These are phyloP conservation scores for Komagataella mondaviorum DNA, from an alignment of 805 yeast species.

Conservation along the genomic window DNA sequence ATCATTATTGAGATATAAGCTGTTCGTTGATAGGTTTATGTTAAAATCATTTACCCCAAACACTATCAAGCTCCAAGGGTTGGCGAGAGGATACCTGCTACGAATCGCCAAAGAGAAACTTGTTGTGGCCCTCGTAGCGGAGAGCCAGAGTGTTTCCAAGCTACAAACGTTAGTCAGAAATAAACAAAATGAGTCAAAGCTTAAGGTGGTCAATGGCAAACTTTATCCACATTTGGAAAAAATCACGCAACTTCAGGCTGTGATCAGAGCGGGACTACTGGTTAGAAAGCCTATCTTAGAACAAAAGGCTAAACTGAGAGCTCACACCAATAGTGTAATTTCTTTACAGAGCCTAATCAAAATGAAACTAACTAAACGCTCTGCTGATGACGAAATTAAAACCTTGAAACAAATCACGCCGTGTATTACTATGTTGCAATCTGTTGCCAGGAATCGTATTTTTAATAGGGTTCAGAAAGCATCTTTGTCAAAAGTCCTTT, in stretches of 20 bases:
- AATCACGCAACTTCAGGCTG: conserved; percentile 19
- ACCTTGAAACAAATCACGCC: background rate
- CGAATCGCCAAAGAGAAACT: conserved; percentile 13
- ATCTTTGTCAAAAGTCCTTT: background rate
- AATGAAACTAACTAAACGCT: background rate
- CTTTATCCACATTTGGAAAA: conserved; percentile 8
- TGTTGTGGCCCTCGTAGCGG: conserved; percentile 5
- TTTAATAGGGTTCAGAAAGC: background rate
- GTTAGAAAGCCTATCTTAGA: background rate
- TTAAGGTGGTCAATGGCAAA: conserved; percentile 6
- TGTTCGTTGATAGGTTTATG: conserved; percentile 52
- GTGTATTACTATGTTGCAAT: background rate
- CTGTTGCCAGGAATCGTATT: background rate
- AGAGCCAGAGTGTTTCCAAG: conserved; percentile 18
- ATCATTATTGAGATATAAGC: conserved; percentile 45
- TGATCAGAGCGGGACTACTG: conserved; percentile 11
- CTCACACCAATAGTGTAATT: background rate
- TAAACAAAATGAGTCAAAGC: conserved; percentile 10
- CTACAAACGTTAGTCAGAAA: conserved; percentile 26
- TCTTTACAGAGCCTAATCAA: background rate
- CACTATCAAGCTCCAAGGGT: conserved; percentile 32
- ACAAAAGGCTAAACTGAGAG: background rate
- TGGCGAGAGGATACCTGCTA: conserved; percentile 33
- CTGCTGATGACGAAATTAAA: background rate
- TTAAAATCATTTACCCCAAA: conserved; percentile 42